A percentile compares a stretch with the other conserved stretches of the same genome.
phyloP scores from a whole-genome alignment of 1,284 basidiomycete genomes.

The Cutaneotrichosporon mucoides region DNA sequence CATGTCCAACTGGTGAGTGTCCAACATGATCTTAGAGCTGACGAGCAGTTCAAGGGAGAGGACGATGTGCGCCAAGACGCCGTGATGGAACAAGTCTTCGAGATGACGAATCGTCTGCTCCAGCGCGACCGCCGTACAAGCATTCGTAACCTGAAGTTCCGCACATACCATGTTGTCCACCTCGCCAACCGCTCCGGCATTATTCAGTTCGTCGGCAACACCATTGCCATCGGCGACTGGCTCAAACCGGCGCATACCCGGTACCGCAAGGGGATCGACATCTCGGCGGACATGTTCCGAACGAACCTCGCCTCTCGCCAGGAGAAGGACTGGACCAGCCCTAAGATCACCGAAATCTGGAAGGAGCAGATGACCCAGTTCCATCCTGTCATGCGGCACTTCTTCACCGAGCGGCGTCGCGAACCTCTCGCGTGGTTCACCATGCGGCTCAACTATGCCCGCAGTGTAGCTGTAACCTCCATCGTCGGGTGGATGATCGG shows the following conservation, averaged over 20 bases:
- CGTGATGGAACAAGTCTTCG: constrained; percentile 98
- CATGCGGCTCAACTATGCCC: constrained; percentile 84
- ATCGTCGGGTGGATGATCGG: constrained; percentile 93
- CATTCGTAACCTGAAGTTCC: constrained; percentile 66
- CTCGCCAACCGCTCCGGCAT: constrained; percentile 76
- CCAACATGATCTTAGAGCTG: neutral
- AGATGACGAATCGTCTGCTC: constrained; percentile 78
- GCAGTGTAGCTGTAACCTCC: constrained; percentile 87
- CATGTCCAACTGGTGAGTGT: constrained; percentile 76
- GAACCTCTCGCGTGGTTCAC: constrained; percentile 86
- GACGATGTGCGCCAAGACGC: constrained; percentile 96
- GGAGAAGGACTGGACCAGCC: constrained; percentile 35
- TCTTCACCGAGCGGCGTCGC: constrained; percentile 85
- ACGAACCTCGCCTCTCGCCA: constrained; percentile 28
- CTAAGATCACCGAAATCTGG: constrained; percentile 54
- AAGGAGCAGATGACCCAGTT: constrained; percentile 58
- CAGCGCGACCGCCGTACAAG: constrained; percentile 68
- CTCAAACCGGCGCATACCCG: constrained; percentile 59
- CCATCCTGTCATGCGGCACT: constrained; percentile 87
- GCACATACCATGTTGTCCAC: constrained; percentile 86
- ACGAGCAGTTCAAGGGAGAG: constrained; percentile 77
- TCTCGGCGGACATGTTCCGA: constrained; percentile 24
- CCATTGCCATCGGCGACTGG: constrained; percentile 64
- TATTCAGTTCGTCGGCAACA: constrained; percentile 86
- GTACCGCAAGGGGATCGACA: constrained; percentile 32